phyloP scores from a whole-genome alignment of 441 rosid genomes.

The Corymbia citriodora region DNA sequence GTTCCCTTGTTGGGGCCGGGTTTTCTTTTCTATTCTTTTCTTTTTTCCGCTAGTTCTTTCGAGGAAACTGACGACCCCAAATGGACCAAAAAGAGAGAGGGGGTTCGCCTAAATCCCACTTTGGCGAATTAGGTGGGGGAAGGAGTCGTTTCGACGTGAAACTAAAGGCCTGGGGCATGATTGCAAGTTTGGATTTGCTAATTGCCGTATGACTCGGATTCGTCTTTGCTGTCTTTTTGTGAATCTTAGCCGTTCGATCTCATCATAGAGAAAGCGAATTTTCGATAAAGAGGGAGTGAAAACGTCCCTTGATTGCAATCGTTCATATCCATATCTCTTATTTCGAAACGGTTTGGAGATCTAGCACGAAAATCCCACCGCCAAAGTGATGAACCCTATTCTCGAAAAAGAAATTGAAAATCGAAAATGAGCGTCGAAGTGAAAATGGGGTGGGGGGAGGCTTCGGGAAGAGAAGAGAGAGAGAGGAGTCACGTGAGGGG shows the following conservation, averaged over 20 bases:
- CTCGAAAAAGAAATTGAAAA: not conserved
- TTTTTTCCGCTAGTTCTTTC: not conserved
- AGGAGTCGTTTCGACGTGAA: not conserved
- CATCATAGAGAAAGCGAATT: not conserved
- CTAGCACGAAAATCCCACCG: not conserved
- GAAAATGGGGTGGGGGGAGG: not conserved
- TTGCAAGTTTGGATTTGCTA: not conserved
- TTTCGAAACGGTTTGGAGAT: not conserved
- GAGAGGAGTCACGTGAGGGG: conserved; percentile 10
- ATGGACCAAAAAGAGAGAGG: not conserved
- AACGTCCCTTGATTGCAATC: not conserved
- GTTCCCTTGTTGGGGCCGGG: conserved; percentile 5
- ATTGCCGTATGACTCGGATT: not conserved
- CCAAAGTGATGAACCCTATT: not conserved
- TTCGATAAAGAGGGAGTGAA: not conserved
- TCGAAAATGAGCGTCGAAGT: not conserved
- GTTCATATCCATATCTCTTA: no score
- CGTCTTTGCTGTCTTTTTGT: not conserved
- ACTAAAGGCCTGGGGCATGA: not conserved
- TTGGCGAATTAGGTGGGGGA: not conserved
- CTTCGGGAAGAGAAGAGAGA: not conserved
- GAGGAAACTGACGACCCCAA: not conserved
- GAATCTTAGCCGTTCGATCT: not conserved
- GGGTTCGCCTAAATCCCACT: not conserved
- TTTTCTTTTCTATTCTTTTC: not conserved